Percentiles rank a stretch among this genome's conserved stretches.
Conservation (phyloP, 257 asterid species). For the Petunia secreta region DNA sequence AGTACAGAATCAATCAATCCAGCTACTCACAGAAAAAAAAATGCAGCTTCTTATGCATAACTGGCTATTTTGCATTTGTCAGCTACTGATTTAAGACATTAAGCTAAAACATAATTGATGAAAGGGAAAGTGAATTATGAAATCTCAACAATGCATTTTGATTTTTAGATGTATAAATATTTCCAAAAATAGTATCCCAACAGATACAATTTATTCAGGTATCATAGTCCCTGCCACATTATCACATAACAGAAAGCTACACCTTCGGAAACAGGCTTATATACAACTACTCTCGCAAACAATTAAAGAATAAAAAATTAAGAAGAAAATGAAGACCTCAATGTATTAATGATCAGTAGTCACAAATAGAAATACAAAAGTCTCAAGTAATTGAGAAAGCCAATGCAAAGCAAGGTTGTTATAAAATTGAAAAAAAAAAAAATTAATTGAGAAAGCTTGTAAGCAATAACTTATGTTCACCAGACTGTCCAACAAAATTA, state of each 20-base stretch:
- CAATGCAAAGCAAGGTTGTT: too few relatives aligned
- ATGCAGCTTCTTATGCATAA: not conserved
- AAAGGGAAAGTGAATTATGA: not conserved
- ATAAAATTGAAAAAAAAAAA: too few relatives aligned
- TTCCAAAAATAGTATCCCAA: not conserved
- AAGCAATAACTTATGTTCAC: not conserved
- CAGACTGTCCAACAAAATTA: not conserved
- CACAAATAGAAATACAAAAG: not conserved
- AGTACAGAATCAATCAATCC: too few relatives aligned
- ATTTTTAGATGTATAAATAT: not conserved
- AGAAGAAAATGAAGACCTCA: not conserved
- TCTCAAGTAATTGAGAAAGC: not conserved
- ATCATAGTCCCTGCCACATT: not conserved
- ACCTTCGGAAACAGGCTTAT: not conserved
- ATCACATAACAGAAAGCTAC: too few relatives aligned
- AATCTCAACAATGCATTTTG: not conserved
- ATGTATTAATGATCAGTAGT: not conserved
- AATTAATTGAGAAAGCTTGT: not conserved
- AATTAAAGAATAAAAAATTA: too few relatives aligned
- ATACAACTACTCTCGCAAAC: not conserved
- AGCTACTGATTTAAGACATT: not conserved
- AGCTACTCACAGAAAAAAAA: too few relatives aligned
- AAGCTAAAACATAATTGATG: not conserved
- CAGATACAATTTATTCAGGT: not conserved
- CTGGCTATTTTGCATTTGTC: not conserved